These are phyloP conservation scores for Gymnopilus junonius DNA, from an alignment of 768 basidiomycete species.

Conservation along the genomic window DNA sequence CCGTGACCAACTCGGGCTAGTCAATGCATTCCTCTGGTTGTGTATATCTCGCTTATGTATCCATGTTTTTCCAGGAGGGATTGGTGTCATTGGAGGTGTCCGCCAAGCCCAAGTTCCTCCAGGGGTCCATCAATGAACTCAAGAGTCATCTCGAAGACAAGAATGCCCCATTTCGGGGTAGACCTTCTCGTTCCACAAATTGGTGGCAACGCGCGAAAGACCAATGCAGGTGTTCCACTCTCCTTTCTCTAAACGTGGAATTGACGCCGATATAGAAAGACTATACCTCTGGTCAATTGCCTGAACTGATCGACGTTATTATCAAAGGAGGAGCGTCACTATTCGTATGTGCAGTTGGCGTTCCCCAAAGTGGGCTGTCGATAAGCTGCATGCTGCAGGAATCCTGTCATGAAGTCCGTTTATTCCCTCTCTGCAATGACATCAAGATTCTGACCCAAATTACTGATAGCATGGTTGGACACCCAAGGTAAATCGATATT, in stretches of 20 bases:
- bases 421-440: background rate
- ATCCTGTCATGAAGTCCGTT: conserved; percentile 87
- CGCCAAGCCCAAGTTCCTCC: conserved; percentile 76
- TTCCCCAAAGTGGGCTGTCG: conserved; percentile 85
- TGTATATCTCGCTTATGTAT: background rate
- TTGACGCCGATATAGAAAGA: conserved; percentile 45
- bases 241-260: conserved; percentile 8
- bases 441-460: conserved; percentile 9
- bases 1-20: conserved; percentile 87
- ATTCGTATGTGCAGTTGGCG: conserved; percentile 85
- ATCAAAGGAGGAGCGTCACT: conserved; percentile 73
- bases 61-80: conserved; percentile 51
- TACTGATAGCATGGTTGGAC: conserved; percentile 72
- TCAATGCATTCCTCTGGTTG: background rate
- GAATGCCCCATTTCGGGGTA: conserved; percentile 78
- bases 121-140: conserved; percentile 69
- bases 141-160: conserved; percentile 77
- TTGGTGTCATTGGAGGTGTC: conserved; percentile 88
- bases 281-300: conserved; percentile 79
- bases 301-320: conserved; percentile 79
- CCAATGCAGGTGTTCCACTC: conserved; percentile 51
- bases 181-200: conserved; percentile 85
- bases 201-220: conserved; percentile 82
- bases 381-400: conserved; percentile 77
- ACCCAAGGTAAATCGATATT: conserved; percentile 62